These are phyloP conservation scores for Dryas octopetala DNA, from an alignment of 306 rosid genomes.

Conservation along the genomic window DNA sequence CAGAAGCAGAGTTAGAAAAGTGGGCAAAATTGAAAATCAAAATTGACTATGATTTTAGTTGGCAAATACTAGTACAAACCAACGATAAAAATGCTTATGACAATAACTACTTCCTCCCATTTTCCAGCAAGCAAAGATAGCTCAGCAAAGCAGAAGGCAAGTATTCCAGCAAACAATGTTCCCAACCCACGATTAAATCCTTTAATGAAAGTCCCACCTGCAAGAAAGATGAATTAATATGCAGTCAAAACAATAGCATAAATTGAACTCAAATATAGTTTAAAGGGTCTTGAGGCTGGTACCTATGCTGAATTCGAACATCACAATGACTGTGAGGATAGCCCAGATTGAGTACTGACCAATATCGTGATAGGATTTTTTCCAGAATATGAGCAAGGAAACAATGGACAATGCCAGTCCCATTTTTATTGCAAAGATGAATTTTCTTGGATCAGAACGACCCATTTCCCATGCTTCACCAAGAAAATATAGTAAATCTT, in stretches of 20 bases:
- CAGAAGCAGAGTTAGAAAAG: background rate
- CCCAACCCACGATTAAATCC: conserved; percentile 75
- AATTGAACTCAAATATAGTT: background rate
- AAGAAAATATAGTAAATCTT: conserved; percentile 9
- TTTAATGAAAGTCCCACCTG: conserved; percentile 71
- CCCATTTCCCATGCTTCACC: conserved; percentile 52
- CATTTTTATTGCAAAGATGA: conserved; percentile 50
- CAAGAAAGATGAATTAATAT: background rate
- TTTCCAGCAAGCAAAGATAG: conserved; percentile 36
- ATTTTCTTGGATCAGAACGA: conserved; percentile 53
- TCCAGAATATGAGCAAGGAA: conserved; percentile 49
- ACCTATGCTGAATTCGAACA: conserved; percentile 76
- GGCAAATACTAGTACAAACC: conserved; percentile 30
- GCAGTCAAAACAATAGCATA: too few species aligned
- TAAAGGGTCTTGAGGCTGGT: background rate
- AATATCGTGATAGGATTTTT: conserved; percentile 30
- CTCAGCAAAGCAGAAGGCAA: conserved; percentile 54
- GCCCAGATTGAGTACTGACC: conserved; percentile 66
- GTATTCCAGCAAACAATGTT: conserved; percentile 60
- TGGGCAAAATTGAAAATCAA: background rate
- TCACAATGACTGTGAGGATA: conserved; percentile 68
- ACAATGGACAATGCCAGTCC: conserved; percentile 56
- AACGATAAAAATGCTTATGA: conserved; percentile 51
- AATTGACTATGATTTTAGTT: too few species aligned
- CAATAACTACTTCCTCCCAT: conserved; percentile 44